phyloP scores from a whole-genome alignment of 73 alveolate species.

The Uronychia setigera region DNA sequence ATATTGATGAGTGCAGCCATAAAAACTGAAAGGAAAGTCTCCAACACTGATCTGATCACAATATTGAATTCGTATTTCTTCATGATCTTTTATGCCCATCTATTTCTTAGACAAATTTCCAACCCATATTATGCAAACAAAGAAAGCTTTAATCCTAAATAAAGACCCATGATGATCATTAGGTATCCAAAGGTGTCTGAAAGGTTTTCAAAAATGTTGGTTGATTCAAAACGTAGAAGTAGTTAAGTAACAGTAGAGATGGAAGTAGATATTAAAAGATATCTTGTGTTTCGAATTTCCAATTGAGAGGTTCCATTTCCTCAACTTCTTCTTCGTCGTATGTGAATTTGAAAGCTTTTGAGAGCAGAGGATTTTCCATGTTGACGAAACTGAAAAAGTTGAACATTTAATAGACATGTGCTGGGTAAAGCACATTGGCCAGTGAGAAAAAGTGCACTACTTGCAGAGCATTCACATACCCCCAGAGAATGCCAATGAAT shows the following conservation, averaged over 20 bases:
- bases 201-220: not conserved
- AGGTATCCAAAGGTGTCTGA: not conserved
- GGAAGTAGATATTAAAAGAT: not conserved
- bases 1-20: not conserved
- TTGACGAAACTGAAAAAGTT: not conserved
- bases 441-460: slow-evolving; percentile 23
- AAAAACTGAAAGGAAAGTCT: not conserved
- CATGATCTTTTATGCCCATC: not conserved
- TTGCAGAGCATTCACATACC: slow-evolving; percentile 15
- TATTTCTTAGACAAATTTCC: too few relatives aligned
- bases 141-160: not conserved
- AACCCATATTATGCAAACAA: not conserved
- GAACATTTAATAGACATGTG: slow-evolving; percentile 3
- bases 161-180: not conserved
- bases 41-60: not conserved
- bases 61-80: not conserved
- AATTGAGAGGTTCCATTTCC: not conserved
- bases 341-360: not conserved
- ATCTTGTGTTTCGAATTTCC: not conserved
- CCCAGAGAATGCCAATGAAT: slow-evolving; percentile 8
- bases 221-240: not conserved
- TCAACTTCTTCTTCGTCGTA: not conserved
- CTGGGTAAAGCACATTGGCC: slow-evolving; percentile 1
- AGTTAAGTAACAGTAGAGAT: not conserved
- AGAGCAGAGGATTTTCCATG: not conserved